These are phyloP conservation scores for Neonectria magnoliae DNA, from an alignment of 2,329 filamentous ascomycete species.

Conservation along the genomic window DNA sequence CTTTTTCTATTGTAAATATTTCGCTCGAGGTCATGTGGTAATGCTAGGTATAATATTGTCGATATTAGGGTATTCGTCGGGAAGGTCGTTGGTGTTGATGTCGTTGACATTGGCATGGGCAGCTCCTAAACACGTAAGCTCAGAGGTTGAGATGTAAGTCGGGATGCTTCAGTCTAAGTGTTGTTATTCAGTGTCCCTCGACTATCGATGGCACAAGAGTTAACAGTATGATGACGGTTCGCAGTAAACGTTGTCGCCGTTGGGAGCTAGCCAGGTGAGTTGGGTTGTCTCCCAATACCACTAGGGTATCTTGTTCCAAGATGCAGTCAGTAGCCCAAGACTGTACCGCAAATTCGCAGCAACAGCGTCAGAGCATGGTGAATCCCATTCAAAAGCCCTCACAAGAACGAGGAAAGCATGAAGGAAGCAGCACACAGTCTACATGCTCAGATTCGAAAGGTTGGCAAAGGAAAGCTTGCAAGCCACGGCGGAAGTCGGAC, in stretches of 20 bases:
- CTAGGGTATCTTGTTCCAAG: too few relatives aligned
- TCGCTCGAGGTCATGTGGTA: neutral
- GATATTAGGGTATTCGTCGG: neutral
- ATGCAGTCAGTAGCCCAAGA: neutral
- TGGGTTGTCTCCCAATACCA: neutral
- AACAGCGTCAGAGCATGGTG: neutral
- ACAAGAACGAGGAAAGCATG: neutral
- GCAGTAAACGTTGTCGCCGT: neutral
- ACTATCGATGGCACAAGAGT: neutral
- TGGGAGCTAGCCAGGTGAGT: neutral
- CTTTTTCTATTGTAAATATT: neutral
- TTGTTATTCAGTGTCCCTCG: neutral
- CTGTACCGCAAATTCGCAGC: neutral
- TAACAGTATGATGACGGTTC: neutral
- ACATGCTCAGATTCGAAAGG: neutral
- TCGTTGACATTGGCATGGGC: neutral
- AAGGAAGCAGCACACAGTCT: neutral
- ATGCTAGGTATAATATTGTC: neutral
- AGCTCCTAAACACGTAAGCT: neutral
- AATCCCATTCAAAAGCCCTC: neutral
- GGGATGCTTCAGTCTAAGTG: neutral
- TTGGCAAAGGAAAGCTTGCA: neutral
- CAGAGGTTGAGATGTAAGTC: neutral
- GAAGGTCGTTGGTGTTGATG: neutral
- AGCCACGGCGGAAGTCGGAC: neutral